These are phyloP conservation scores for Talaromyces adpressus DNA, from an alignment of 495 filamentous ascomycete genomes.

Conservation along the genomic window DNA sequence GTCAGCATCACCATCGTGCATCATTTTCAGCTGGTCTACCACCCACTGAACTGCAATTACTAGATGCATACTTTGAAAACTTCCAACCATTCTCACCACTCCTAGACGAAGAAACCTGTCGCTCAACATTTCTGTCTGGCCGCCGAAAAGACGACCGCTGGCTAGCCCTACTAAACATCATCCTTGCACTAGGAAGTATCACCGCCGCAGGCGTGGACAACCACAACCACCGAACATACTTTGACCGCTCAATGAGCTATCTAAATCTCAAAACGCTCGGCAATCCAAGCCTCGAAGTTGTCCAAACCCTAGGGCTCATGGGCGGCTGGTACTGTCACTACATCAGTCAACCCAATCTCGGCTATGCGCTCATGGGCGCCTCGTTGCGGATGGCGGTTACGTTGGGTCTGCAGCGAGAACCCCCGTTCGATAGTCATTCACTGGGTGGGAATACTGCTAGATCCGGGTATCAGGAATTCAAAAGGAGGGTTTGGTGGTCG, in stretches of 20 bases:
- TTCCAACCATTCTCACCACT: constrained; percentile 71
- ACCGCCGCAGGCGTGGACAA: constrained; percentile 63
- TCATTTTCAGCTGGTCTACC: constrained; percentile 40
- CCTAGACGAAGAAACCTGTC: constrained; percentile 68
- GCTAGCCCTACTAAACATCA: constrained; percentile 73
- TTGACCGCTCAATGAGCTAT: constrained; percentile 61
- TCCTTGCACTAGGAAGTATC: constrained; percentile 73
- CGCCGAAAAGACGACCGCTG: constrained; percentile 63
- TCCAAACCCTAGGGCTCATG: constrained; percentile 65
- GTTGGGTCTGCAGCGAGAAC: constrained; percentile 71
- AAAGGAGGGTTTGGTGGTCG: constrained; percentile 73
- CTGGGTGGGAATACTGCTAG: constrained; percentile 22
- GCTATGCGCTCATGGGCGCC: constrained; percentile 38
- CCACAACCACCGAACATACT: constrained; percentile 66
- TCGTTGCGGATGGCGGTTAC: constrained; percentile 46
- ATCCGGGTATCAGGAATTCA: constrained; percentile 47
- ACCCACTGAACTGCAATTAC: constrained; percentile 48
- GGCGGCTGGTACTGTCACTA: constrained; percentile 77
- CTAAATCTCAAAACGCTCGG: constrained; percentile 57
- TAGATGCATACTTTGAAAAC: constrained; percentile 72
- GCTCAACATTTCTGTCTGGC: constrained; percentile 61
- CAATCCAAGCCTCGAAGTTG: constrained; percentile 51
- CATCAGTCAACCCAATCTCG: constrained; percentile 71
- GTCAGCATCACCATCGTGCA: constrained; percentile 39
- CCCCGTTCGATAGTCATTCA: constrained; percentile 12